Evolutionary conservation across 805 yeast genomes (phyloP).

Genomic region (Candida pini): DNA sequence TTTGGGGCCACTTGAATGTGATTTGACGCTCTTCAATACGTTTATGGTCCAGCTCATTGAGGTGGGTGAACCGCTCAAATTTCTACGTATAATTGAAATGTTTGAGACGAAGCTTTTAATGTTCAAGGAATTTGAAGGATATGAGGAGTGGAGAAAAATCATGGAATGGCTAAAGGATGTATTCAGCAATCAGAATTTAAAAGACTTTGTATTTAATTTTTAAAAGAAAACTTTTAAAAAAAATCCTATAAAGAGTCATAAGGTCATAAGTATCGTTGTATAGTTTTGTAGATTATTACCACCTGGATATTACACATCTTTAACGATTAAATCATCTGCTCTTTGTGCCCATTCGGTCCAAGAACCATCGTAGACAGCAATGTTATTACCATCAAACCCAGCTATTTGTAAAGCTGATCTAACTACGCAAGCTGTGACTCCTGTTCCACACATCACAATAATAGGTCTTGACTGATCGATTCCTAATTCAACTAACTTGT

Average conservation of each 20-base stretch:
- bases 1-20: constrained; percentile 20
- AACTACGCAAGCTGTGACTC: constrained; percentile 89
- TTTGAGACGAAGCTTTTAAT: constrained; percentile 9
- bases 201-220: constrained; percentile 12
- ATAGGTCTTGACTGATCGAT: constrained; percentile 51
- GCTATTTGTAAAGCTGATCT: constrained; percentile 65
- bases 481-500: constrained; percentile 39
- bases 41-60: constrained; percentile 23
- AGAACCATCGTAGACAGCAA: constrained; percentile 76
- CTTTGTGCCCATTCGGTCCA: constrained; percentile 88
- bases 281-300: no score
- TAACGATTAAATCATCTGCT: constrained; percentile 55
- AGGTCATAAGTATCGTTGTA: no score
- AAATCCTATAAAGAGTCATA: no score
- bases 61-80: constrained; percentile 15
- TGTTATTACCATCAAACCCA: constrained; percentile 38
- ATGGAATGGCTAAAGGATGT: constrained; percentile 12
- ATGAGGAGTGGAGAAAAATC: constrained; percentile 16
- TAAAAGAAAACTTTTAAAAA: constrained; percentile 1
- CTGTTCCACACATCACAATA: constrained; percentile 91
- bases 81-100: constrained; percentile 12
- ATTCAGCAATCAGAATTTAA: constrained; percentile 7
- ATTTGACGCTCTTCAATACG: constrained; percentile 22
- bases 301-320: constrained; percentile 19
- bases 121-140: constrained; percentile 5